phyloP scores from a whole-genome alignment of 2,329 filamentous ascomycete species.

The Berkeleyomyces basicola region DNA sequence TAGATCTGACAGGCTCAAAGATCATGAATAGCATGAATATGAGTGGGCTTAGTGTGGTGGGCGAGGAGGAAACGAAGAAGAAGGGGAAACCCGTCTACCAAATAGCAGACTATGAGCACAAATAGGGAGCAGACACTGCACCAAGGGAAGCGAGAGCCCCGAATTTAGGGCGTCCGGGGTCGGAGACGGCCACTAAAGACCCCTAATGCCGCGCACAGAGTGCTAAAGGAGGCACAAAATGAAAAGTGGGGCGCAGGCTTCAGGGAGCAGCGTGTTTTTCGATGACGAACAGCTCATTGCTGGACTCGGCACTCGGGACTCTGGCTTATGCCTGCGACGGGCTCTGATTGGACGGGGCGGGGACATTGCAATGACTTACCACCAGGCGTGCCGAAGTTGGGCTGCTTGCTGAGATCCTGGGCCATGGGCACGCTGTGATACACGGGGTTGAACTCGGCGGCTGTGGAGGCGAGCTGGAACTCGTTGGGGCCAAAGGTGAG shows the following conservation, averaged over 20 bases:
- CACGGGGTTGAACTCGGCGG: neutral
- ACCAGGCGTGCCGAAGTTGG: neutral
- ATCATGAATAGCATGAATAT: neutral
- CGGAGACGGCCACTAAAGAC: neutral
- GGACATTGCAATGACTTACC: neutral
- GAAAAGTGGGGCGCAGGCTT: neutral
- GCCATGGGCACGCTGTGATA: neutral
- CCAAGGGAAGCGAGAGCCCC: neutral
- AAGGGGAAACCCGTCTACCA: neutral
- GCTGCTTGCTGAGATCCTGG: neutral
- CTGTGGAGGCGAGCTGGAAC: constrained; percentile 18
- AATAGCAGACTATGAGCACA: neutral
- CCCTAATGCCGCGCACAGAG: neutral
- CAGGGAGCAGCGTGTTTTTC: neutral
- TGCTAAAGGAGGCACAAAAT: neutral
- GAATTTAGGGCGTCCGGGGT: neutral
- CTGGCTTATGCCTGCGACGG: neutral
- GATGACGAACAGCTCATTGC: neutral
- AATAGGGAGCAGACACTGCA: neutral
- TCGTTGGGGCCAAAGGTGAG: constrained; percentile 29
- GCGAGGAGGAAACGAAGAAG: neutral
- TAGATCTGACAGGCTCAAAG: neutral
- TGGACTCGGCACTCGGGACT: neutral
- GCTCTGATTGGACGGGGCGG: neutral
- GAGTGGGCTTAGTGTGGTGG: neutral